Conservation (phyloP, 202 grass and related monocot species). For the Tripidium arundinaceum region DNA sequence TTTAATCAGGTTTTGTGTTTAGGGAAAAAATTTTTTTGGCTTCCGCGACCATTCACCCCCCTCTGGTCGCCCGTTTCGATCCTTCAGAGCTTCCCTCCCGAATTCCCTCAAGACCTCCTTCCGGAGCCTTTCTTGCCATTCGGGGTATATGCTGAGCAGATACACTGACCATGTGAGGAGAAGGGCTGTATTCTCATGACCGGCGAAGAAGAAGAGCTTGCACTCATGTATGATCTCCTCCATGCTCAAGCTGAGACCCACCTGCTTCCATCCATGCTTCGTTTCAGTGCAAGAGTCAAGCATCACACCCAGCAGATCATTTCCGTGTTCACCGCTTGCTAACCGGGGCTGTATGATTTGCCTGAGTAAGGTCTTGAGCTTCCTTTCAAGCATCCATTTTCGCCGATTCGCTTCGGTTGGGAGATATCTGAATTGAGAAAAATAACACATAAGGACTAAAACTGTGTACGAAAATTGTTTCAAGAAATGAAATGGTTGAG, state of each 20-base stretch:
- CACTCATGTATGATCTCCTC: slow-evolving; percentile 66
- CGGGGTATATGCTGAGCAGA: slow-evolving; percentile 37
- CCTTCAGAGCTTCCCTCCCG: slow-evolving; percentile 17
- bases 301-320: slow-evolving; percentile 55
- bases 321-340: slow-evolving; percentile 5
- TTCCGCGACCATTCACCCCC: no score
- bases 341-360: slow-evolving; percentile 32
- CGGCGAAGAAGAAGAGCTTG: slow-evolving; percentile 52
- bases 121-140: slow-evolving; percentile 49
- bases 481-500: neutral
- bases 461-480: neutral
- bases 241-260: slow-evolving; percentile 23
- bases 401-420: slow-evolving; percentile 27
- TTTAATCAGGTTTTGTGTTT: no score
- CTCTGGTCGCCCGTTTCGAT: no score
- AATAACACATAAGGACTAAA: neutral
- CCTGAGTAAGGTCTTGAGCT: slow-evolving; percentile 20
- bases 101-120: slow-evolving; percentile 39
- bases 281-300: slow-evolving; percentile 22
- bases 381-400: slow-evolving; percentile 40
- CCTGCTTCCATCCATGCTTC: slow-evolving; percentile 2
- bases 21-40: no score
- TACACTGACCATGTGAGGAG: slow-evolving; percentile 43
- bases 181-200: slow-evolving; percentile 40
- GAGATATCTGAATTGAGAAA: slow-evolving; percentile 39